phyloP scores from a whole-genome alignment of 176 grass and related monocot species.

The Aegilops bicornis region DNA sequence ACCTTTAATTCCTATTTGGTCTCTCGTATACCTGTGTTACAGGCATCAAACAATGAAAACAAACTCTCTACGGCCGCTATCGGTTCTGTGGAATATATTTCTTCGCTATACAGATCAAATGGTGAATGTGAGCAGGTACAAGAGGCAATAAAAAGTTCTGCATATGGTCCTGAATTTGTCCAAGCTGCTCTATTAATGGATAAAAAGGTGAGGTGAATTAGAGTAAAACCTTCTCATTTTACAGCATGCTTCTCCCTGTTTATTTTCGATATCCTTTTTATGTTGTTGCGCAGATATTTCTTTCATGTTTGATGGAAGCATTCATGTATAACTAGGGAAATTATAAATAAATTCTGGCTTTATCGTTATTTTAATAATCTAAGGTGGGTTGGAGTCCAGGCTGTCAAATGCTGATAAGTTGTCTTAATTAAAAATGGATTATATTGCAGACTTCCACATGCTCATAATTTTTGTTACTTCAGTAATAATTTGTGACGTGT shows the following conservation, averaged over 20 bases:
- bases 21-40: conserved; percentile 9
- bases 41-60: conserved; percentile 49
- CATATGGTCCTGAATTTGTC: conserved; percentile 85
- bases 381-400: background rate
- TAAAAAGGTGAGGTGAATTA: conserved; percentile 75
- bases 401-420: no score
- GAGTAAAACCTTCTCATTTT: conserved; percentile 17
- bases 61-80: conserved; percentile 73
- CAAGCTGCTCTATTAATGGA: conserved; percentile 89
- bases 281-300: background rate
- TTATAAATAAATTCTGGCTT: background rate
- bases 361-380: background rate
- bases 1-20: no score
- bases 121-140: conserved; percentile 80
- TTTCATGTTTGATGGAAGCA: background rate
- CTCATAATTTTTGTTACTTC: background rate
- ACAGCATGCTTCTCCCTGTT: background rate
- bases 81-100: conserved; percentile 92
- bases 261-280: background rate
- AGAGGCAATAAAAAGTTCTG: conserved; percentile 59
- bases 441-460: background rate
- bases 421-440: no score
- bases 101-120: conserved; percentile 68
- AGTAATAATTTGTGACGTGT: background rate
- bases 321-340: background rate